These are phyloP conservation scores for Globisporangium apiculatum DNA, from an alignment of 352 stramenopile species.

Conservation along the genomic window DNA sequence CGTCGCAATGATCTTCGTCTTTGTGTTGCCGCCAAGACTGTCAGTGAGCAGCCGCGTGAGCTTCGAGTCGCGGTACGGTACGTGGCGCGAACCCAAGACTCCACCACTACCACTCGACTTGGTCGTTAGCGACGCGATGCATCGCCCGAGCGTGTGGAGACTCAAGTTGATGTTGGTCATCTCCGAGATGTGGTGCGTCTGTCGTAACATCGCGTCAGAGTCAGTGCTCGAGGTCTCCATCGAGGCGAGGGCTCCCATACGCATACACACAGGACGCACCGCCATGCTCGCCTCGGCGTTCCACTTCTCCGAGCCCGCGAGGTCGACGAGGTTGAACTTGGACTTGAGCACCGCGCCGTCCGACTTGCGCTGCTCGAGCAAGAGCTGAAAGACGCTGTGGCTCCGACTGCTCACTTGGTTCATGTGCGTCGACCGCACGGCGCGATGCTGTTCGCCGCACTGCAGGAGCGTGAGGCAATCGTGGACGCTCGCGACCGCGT, in stretches of 20 bases:
- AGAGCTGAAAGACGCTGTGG: constrained; percentile 87
- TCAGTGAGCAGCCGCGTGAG: constrained; percentile 90
- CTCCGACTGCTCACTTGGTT: constrained; percentile 87
- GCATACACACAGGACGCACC: constrained; percentile 14
- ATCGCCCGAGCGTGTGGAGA: constrained; percentile 87
- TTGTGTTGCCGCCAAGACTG: constrained; percentile 81
- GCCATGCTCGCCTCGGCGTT: constrained; percentile 78
- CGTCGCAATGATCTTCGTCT: constrained; percentile 90
- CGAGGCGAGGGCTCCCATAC: background rate
- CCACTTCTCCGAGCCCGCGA: constrained; percentile 93
- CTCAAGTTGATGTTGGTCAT: constrained; percentile 95
- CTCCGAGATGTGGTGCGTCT: constrained; percentile 83
- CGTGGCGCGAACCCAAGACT: constrained; percentile 32
- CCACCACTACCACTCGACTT: constrained; percentile 12
- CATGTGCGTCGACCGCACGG: constrained; percentile 88
- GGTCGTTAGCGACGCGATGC: constrained; percentile 72
- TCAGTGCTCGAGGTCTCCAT: background rate
- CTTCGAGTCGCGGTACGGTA: constrained; percentile 93
- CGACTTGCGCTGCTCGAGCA: constrained; percentile 68
- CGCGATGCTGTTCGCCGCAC: constrained; percentile 78
- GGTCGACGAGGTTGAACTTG: constrained; percentile 94
- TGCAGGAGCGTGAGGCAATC: constrained; percentile 86
- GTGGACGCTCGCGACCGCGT: constrained; percentile 74
- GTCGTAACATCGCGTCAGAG: background rate
- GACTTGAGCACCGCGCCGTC: constrained; percentile 76